Evolutionary conservation across 495 filamentous ascomycete species (phyloP).

Genomic region (Jackrogersella multiformis): DNA sequence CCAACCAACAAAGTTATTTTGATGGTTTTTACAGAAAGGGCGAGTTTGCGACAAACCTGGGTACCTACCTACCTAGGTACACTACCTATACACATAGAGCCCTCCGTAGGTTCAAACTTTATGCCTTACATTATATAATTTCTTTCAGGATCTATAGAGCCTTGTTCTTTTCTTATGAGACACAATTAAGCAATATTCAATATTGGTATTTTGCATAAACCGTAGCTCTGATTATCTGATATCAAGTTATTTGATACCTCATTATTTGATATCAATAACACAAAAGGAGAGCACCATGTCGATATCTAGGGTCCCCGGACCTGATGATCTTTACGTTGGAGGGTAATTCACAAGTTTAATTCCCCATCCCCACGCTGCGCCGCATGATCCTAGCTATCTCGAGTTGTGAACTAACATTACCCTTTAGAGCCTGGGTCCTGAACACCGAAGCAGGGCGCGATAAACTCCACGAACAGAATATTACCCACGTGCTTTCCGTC

Average conservation of each 20-base stretch:
- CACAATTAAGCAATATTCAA: neutral
- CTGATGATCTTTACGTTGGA: constrained; percentile 79
- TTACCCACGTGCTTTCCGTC: constrained; percentile 93
- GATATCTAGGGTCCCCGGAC: constrained; percentile 40
- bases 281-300: constrained; percentile 17
- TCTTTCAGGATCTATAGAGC: too few relatives aligned
- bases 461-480: constrained; percentile 72
- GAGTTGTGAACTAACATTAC: constrained; percentile 40
- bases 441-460: constrained; percentile 62
- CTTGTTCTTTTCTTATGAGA: too few relatives aligned
- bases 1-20: neutral
- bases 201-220: neutral
- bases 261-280: too few relatives aligned
- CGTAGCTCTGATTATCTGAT: too few relatives aligned
- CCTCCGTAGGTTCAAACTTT: too few relatives aligned
- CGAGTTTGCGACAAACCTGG: neutral
- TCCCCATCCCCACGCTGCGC: neutral
- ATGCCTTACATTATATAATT: too few relatives aligned
- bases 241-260: too few relatives aligned
- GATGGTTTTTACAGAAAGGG: neutral
- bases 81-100: too few relatives aligned
- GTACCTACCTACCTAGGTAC: too few relatives aligned
- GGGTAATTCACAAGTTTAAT: constrained; percentile 66
- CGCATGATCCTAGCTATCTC: neutral
- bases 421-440: constrained; percentile 76